Evolutionary conservation across 169 alveolate species (phyloP), one percentile per base, ranked within the genome.

Genomic region (Plasmodium malariae): DNA sequence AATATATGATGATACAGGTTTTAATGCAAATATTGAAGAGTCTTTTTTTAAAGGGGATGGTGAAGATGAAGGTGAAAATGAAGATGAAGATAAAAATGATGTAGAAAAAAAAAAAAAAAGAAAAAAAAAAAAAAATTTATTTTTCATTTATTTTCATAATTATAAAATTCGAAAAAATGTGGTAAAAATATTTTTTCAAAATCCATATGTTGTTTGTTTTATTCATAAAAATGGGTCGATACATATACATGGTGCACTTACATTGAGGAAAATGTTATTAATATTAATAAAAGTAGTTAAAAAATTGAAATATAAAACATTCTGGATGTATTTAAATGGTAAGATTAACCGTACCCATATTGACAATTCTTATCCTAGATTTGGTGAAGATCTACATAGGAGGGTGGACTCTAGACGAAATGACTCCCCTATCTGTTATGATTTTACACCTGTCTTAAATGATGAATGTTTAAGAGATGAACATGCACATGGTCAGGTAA

Each of bases 221-320:
- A 80, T 80, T 48, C 83, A 80, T 40, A 68, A 68, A 80, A 80
- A 80, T 55, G 91, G 91, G 28, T 67, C 91, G 1, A 43, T 80
- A 37, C 83, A 80, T 36, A 45, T 80, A 26, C 83, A 80, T 55
- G 83, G 91, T 32, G 34, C 91, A 36, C 32, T 51, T 3, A 68
- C 83, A 14, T 21, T 80, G 43, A 65, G 72, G 36, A 63, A 51
- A 49, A 57, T 34, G 19, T 32, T 80, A 57, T 34, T 80, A 37
- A 30, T 80, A 45, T 26, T 80, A 21, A 80, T 80, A n/a, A 80
- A 80, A 57, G 72, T 80, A n/a, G 76, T 80, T 49, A 80, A 80
- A 69, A 80, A 71, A 28, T 34, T 80, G 26, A 80, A 80, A 80
- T 80, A 80, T 80, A 80, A 80, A 40, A 80, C 91, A 1, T 80